Evolutionary conservation across 495 filamentous ascomycete species (phyloP), one percentile per base, ranked within the genome.

Genomic region (Aspergillus cavernicola): DNA sequence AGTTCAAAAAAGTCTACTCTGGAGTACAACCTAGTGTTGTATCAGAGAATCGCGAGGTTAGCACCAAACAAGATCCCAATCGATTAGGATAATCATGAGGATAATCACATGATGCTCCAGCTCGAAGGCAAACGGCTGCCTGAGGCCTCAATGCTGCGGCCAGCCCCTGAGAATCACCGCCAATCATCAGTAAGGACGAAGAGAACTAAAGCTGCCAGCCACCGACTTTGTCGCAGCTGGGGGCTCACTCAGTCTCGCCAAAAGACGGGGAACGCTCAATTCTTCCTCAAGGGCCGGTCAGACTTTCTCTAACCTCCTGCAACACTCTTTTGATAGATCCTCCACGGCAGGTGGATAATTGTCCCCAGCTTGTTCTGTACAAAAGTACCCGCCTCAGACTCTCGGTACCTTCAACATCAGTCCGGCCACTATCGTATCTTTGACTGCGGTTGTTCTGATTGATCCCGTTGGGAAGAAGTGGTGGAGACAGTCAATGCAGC

Each of bases 401-500:
- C 32, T 39, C 33, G 13, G 32, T 50, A 39, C 15, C 6, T 39
- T 32, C 33, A 18, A 28, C 10, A 26, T 39, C 33, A 37, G 4
- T 38, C 16, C 24, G n/a, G n/a, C n/a, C n/a, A n/a, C n/a, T n/a
- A 11, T 16, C 18, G 31, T 37, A 35, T 37, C 12, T 16, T 37
- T 37, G 23, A 11, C 9, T 22, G n/a, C 6, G 13, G 33, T 22
- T 36, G 22, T 13, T 53, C 35, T 22, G 32, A 54, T 47, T 47
- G 40, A 46, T 47, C 15, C 22, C n/a, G 15, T 19, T 38, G 35
- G 31, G 41, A 46, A 52, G 26, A 38, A 56, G 32, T 37, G 49
- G 64, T 66, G 65, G 68, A 59, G 60, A 47, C 53, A 44, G 59
- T 53, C 55, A 56, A 63, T 64, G 56, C 62, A 61, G 53, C 52